Evolutionary conservation across 164 flowering plant species (phyloP), one percentile per base, ranked within the genome.

Genomic region (Saururus chinensis): DNA sequence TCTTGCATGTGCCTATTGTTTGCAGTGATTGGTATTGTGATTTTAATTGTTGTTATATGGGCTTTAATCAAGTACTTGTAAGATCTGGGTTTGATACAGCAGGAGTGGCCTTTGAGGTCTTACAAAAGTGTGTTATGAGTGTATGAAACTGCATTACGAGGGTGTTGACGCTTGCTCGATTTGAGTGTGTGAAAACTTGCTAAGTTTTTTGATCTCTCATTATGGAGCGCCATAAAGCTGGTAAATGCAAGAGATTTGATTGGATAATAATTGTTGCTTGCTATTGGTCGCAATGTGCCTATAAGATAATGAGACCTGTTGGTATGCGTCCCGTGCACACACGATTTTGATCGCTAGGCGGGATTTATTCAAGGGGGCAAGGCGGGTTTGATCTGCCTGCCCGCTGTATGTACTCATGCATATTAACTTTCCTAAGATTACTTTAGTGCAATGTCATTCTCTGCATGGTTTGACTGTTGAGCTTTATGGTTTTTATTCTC

Each of bases 1-100:
- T 66, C 68, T 41, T 66, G 68, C 63, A 66, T 60, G 68, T 65
- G 63, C 58, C 25, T 66, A 40, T 22, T 66, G 40, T 20, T 66
- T 16, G 56, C 59, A 7, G 68, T 66, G 51, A 41, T 66, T 17
- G 58, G 58, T 16, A 66, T 66, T 19, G 63, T 66, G 40, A 53
- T 66, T 40, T 51, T 66, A 30, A 56, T 62, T 20, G 63, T 60
- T 66, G 63, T 66, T 22, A 53, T 66, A 19, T 66, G 68, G 68
- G 66, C 68, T 30, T 61, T 65, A 35, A 59, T 57, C 22, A 65
- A 65, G 57, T 65, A 58, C 62, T 51, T 65, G 54, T 65, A 26
- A 65, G 45, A 55, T 55, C 19, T 55, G 58, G 26, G 14, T 21
- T 54, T 20, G 4, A 20, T 54, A 30, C 37, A 2, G 37, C 2